Percentiles rank a stretch among this genome's conserved stretches.
Evolutionary conservation across 2,329 filamentous ascomycete genomes (phyloP).

Genomic region (Cryphonectria japonica): DNA sequence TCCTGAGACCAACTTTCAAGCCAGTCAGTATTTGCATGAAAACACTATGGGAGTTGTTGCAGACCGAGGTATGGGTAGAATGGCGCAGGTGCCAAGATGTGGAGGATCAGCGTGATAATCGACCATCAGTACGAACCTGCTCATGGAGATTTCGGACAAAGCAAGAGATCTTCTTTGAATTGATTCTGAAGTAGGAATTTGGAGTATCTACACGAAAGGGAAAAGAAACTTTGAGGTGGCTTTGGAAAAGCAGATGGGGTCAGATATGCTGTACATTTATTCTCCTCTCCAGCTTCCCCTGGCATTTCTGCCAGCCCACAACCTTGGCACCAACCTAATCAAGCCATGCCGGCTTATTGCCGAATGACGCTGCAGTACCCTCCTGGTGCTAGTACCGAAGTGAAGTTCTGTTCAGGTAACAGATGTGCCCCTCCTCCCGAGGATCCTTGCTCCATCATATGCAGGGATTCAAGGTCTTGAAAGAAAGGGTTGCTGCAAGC

Average conservation of each 20-base stretch:
- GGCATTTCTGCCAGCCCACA: not conserved
- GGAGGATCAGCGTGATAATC: no score
- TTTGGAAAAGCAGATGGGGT: no score
- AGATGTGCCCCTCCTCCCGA: not conserved
- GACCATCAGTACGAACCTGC: no score
- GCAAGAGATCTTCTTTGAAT: no score
- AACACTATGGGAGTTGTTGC: not conserved
- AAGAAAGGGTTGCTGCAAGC: not conserved
- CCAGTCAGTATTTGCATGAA: not conserved
- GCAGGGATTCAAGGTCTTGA: not conserved
- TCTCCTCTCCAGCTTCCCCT: no score
- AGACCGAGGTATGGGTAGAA: no score
- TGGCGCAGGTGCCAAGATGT: no score
- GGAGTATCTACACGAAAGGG: no score
- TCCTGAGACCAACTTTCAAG: not conserved
- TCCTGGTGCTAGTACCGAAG: not conserved
- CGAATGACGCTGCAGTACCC: not conserved
- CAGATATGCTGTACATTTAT: no score
- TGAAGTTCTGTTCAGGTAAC: not conserved
- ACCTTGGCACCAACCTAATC: not conserved
- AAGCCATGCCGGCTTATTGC: not conserved
- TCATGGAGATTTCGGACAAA: no score
- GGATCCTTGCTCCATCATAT: not conserved
- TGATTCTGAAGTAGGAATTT: no score
- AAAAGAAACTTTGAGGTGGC: no score